Evolutionary conservation across 1,284 basidiomycete species (phyloP).

Genomic region (Ustilago xerochloae): DNA sequence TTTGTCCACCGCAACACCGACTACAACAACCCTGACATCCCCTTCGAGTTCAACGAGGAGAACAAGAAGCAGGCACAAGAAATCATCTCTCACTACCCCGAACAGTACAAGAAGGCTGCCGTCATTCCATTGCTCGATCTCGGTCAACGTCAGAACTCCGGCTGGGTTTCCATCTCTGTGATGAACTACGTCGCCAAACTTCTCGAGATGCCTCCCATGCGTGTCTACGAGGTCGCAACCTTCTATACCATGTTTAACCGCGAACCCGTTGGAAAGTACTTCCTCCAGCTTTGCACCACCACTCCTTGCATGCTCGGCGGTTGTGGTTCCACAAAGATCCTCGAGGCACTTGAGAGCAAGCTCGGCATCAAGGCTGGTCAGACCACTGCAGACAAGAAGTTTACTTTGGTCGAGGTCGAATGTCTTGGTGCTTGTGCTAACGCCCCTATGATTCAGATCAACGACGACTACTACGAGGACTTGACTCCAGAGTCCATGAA

Average conservation of each 20-base stretch:
- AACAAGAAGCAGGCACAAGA: conserved; percentile 86
- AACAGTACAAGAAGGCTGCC: conserved; percentile 95
- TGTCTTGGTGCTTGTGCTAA: conserved; percentile 97
- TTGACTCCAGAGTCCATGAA: conserved; percentile 90
- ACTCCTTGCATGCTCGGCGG: conserved; percentile 98
- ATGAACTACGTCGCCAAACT: conserved; percentile 95
- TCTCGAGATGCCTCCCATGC: conserved; percentile 95
- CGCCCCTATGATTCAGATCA: conserved; percentile 98
- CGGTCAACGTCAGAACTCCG: conserved; percentile 95
- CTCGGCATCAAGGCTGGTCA: conserved; percentile 87
- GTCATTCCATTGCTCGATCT: conserved; percentile 96
- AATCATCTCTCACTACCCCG: conserved; percentile 91
- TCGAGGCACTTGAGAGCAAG: conserved; percentile 84
- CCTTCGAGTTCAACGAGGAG: conserved; percentile 85
- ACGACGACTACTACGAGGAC: conserved; percentile 99
- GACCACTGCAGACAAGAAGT: conserved; percentile 94
- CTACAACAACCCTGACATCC: conserved; percentile 80
- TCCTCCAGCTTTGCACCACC: conserved; percentile 98
- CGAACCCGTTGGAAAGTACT: conserved; percentile 92
- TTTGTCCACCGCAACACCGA: conserved; percentile 84
- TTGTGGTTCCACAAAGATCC: conserved; percentile 82
- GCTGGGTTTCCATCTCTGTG: conserved; percentile 97
- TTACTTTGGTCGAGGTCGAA: conserved; percentile 97
- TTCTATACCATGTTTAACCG: conserved; percentile 93
- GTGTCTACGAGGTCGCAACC: conserved; percentile 98